These are phyloP conservation scores for Nakazawaea ernobii DNA, from an alignment of 805 yeast species.

Conservation along the genomic window DNA sequence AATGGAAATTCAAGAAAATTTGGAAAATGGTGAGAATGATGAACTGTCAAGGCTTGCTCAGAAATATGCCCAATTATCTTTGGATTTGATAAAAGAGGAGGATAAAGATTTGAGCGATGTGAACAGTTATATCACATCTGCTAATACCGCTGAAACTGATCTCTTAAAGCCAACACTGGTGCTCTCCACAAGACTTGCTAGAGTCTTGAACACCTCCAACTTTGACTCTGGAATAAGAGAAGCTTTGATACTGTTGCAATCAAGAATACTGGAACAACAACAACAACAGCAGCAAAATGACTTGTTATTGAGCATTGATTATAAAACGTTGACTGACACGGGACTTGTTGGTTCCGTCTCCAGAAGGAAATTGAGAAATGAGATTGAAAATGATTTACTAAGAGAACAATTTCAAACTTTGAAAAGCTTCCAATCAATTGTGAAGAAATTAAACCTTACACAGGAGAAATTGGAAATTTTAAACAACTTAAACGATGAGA, in stretches of 20 bases:
- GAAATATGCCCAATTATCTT: slow-evolving; percentile 43
- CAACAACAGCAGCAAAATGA: slow-evolving; percentile 26
- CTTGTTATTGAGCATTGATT: slow-evolving; percentile 13
- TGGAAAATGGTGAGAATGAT: slow-evolving; percentile 4
- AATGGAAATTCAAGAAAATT: not conserved
- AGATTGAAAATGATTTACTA: slow-evolving; percentile 54
- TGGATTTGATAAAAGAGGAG: slow-evolving; percentile 28
- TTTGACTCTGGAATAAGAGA: slow-evolving; percentile 31
- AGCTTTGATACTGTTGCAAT: slow-evolving; percentile 22
- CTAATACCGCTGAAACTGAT: not conserved
- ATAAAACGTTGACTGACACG: slow-evolving; percentile 36
- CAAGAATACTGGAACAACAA: slow-evolving; percentile 26
- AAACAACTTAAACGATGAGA: slow-evolving; percentile 18
- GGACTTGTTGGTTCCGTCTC: slow-evolving; percentile 52
- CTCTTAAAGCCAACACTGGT: slow-evolving; percentile 11
- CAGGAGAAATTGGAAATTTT: slow-evolving; percentile 23
- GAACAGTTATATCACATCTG: not conserved
- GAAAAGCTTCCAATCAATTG: slow-evolving; percentile 38
- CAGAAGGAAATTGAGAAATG: slow-evolving; percentile 54
- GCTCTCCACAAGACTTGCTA: slow-evolving; percentile 38
- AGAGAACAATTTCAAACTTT: slow-evolving; percentile 47
- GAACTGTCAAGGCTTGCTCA: slow-evolving; percentile 26
- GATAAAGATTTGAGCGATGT: not conserved
- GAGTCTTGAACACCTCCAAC: slow-evolving; percentile 42
- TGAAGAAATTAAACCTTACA: slow-evolving; percentile 30